Base-by-base conservation (phyloP, 1,139 yeast species). In the Debaryomyces sp. region DNA sequence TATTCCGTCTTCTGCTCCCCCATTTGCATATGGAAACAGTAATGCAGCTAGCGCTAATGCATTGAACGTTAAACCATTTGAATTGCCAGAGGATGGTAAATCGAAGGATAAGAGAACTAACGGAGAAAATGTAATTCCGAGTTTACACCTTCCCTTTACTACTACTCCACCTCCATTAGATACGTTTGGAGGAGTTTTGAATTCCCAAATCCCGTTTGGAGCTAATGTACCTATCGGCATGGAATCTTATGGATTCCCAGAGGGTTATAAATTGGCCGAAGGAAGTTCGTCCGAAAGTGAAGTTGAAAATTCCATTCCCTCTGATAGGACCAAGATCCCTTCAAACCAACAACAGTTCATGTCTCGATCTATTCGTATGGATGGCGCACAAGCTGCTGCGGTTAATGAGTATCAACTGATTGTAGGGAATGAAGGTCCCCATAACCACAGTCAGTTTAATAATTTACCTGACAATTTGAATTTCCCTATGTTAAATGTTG, bases 1-100 rank as follows among this genome's bases (percentile, higher is more conserved):
- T 43, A 55, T 70, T 17, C 74, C 77, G 1, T 62, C 67, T 27
- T 62, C 73, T 4, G 77, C 77, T 6, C 77, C 77, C 30, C 74
- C 77, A 0, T 64, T 69, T 42, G 57, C 64, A 22, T 67, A 66
- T 49, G 54, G 54, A 15, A 46, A 46, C 10, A 41, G 56, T 36
- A 54, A 43, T 29, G 39, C 30, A 34, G 45, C 37, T 15, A 43
- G 38, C 37, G 43, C 56, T 15, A 53, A 50, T 35, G 58, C 60
- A 5, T 53, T 61, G 43, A 56, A 56, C 47, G 64, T 59, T 12
- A 67, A 67, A 38, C 74, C 75, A 6, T 70, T 72, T 54, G 75
- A 69, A 48, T 60, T 70, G 36, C 76, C 77, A 4, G 71, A 67
- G 12, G 66, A 63, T 17, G 50, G 55, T 42, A 55, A 53, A 37